A percentile compares a stretch with the other conserved stretches of the same genome.
Conservation (phyloP, 1,284 basidiomycete species). For the Tetrapyrgos nigripes region DNA sequence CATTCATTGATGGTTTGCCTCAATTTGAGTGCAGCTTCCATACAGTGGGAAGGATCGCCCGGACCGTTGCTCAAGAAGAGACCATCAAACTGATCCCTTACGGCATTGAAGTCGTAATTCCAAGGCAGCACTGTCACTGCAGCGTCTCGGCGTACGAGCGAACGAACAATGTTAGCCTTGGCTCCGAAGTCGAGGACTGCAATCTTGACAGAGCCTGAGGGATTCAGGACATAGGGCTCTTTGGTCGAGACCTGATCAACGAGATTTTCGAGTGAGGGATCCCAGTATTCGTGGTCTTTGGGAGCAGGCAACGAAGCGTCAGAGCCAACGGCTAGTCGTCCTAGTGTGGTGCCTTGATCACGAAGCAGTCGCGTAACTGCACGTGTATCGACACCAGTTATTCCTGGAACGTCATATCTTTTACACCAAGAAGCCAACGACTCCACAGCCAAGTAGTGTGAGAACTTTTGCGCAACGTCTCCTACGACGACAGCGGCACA, state of each 20-base stretch:
- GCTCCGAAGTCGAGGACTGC: slow-evolving; percentile 97
- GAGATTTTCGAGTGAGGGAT: slow-evolving; percentile 92
- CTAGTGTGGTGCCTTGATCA: slow-evolving; percentile 97
- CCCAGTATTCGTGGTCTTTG: slow-evolving; percentile 81
- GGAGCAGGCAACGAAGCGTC: slow-evolving; percentile 74
- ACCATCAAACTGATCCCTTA: slow-evolving; percentile 93
- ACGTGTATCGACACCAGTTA: slow-evolving; percentile 97
- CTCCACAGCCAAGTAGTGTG: slow-evolving; percentile 94
- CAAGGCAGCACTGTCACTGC: slow-evolving; percentile 96
- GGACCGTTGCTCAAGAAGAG: slow-evolving; percentile 98
- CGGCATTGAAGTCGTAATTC: slow-evolving; percentile 94
- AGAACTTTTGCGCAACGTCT: slow-evolving; percentile 94
- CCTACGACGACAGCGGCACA: slow-evolving; percentile 94
- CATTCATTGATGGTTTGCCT: slow-evolving; percentile 87
- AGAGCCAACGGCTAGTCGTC: slow-evolving; percentile 85
- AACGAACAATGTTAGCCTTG: slow-evolving; percentile 97
- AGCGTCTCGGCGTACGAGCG: slow-evolving; percentile 89
- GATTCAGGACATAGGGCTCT: slow-evolving; percentile 86
- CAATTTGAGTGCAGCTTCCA: slow-evolving; percentile 84
- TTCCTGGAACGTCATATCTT: slow-evolving; percentile 89
- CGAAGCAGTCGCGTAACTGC: slow-evolving; percentile 94
- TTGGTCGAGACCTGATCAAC: slow-evolving; percentile 94
- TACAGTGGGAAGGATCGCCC: slow-evolving; percentile 91
- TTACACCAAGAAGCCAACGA: slow-evolving; percentile 94
- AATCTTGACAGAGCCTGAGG: slow-evolving; percentile 87